phyloP scores from a whole-genome alignment of 352 stramenopile genomes.

The Pythium volutum region DNA sequence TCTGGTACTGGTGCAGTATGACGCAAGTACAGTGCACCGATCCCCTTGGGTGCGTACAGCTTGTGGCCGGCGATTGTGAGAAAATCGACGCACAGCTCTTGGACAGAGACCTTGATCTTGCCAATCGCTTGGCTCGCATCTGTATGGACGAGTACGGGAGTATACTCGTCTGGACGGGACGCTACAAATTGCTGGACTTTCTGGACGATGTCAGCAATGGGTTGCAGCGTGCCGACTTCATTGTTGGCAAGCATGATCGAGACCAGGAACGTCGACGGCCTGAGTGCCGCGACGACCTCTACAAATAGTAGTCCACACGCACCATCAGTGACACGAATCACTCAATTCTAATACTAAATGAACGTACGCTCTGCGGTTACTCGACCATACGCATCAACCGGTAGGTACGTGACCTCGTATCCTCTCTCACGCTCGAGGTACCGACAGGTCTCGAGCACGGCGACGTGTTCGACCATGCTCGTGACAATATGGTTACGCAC shows the following conservation, averaged over 20 bases:
- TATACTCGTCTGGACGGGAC: constrained; percentile 2
- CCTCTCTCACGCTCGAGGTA: constrained; percentile 49
- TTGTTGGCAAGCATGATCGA: constrained; percentile 99
- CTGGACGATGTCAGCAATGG: constrained; percentile 83
- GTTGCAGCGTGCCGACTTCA: constrained; percentile 96
- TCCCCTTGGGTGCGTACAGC: constrained; percentile 95
- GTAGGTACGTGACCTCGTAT: constrained; percentile 72
- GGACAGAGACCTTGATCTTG: constrained; percentile 89
- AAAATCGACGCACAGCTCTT: constrained; percentile 89
- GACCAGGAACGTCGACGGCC: constrained; percentile 88
- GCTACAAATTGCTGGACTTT: constrained; percentile 28
- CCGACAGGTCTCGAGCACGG: constrained; percentile 82
- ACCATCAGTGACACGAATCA: neutral
- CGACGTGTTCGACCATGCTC: constrained; percentile 92
- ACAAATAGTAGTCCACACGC: too few species aligned
- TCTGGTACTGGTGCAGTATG: constrained; percentile 33
- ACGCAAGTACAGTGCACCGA: constrained; percentile 80
- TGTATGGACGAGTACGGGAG: constrained; percentile 91
- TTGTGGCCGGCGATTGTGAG: constrained; percentile 98
- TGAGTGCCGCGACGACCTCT: constrained; percentile 84
- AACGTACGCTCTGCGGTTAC: constrained; percentile 39
- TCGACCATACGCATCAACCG: constrained; percentile 50
- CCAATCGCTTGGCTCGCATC: constrained; percentile 96
- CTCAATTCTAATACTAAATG: neutral
- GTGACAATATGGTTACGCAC: constrained; percentile 89